Evolutionary conservation across 2,329 filamentous ascomycete species (phyloP).

Genomic region (Ascochyta koolunga): DNA sequence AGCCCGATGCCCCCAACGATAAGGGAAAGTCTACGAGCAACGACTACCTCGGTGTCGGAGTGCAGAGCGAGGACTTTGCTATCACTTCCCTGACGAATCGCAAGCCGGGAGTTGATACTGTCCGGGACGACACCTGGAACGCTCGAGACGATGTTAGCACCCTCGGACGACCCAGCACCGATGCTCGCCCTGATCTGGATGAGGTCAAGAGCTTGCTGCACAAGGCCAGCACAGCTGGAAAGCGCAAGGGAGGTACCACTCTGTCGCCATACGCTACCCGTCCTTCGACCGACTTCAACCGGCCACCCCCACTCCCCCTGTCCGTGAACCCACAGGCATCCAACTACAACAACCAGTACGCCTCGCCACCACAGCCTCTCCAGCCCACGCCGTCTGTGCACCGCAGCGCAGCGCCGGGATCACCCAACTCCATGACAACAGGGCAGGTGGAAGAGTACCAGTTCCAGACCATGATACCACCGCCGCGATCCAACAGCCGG

Average conservation of each 20-base stretch:
- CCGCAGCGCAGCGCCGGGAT: constrained; percentile 33
- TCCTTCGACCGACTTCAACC: constrained; percentile 26
- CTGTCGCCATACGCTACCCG: constrained; percentile 31
- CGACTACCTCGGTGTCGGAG: constrained; percentile 41
- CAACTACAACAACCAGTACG: constrained; percentile 26
- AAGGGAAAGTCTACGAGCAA: constrained; percentile 39
- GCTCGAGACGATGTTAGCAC: constrained; percentile 47
- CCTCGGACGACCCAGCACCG: constrained; percentile 50
- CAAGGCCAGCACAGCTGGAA: constrained; percentile 53
- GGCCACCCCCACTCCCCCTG: constrained; percentile 40
- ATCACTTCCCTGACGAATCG: constrained; percentile 54
- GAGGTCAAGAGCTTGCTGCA: constrained; percentile 54
- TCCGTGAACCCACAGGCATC: constrained; percentile 27
- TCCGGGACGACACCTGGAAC: constrained; percentile 55
- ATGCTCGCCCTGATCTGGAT: constrained; percentile 52
- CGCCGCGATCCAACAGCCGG: constrained; percentile 31
- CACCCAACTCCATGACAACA: constrained; percentile 42
- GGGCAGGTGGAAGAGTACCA: constrained; percentile 42
- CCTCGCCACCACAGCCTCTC: constrained; percentile 25
- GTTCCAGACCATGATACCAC: constrained; percentile 42
- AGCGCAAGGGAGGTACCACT: constrained; percentile 44
- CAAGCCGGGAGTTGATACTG: constrained; percentile 50
- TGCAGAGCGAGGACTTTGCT: constrained; percentile 45
- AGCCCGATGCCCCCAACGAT: constrained; percentile 32
- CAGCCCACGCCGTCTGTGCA: constrained; percentile 22